Evolutionary conservation across 257 asterid genomes (phyloP).

Genomic region (Nicotiana undulata): DNA sequence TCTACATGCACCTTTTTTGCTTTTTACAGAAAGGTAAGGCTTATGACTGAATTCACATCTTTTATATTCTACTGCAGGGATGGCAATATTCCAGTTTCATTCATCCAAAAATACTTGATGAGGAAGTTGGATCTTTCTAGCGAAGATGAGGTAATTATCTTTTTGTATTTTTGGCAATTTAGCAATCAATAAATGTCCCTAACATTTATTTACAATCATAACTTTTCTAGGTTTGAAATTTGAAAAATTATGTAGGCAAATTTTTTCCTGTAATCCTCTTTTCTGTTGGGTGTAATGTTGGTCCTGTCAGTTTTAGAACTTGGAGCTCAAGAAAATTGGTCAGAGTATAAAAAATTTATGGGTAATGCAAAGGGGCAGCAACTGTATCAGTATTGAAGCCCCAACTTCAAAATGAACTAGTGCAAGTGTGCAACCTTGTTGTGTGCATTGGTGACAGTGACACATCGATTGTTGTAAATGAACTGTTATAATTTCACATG

Average conservation of each 20-base stretch:
- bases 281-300: background rate
- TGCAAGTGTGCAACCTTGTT: background rate
- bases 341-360: background rate
- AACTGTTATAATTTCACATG: background rate
- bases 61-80: slow-evolving; percentile 46
- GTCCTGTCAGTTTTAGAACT: background rate
- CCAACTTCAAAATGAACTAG: background rate
- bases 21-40: background rate
- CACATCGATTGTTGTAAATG: background rate
- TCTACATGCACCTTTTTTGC: background rate
- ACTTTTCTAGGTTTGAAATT: background rate
- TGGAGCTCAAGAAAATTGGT: background rate
- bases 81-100: slow-evolving; percentile 69
- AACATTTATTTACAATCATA: background rate
- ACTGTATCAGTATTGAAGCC: background rate
- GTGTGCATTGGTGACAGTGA: background rate
- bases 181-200: background rate
- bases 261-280: background rate
- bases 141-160: slow-evolving; percentile 65
- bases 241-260: background rate
- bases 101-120: slow-evolving; percentile 71
- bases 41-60: background rate
- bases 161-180: background rate
- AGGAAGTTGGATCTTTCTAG: slow-evolving; percentile 64
- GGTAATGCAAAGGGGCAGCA: background rate